Percentiles rank a stretch among this genome's conserved stretches.
phyloP scores from a whole-genome alignment of 331 rosid genomes.

The Stylosanthes scabra region DNA sequence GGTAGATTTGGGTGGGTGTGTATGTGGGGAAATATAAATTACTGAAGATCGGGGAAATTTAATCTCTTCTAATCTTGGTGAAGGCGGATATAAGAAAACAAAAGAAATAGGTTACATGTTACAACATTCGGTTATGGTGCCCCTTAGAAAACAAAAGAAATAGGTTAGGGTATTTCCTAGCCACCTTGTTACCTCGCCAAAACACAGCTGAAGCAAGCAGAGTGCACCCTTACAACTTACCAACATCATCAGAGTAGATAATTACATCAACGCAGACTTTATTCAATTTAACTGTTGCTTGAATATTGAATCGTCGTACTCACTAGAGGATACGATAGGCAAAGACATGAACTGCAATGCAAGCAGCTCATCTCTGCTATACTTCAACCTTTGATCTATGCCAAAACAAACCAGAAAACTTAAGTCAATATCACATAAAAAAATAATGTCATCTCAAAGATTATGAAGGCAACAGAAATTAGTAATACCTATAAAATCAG shows the following conservation, averaged over 20 bases:
- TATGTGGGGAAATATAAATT: no score
- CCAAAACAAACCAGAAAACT: conserved; percentile 40
- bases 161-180: no score
- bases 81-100: no score
- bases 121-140: no score
- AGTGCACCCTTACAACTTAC: not conserved
- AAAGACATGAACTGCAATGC: conserved; percentile 56
- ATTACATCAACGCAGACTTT: conserved; percentile 17
- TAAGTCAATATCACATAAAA: conserved; percentile 4
- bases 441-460: conserved; percentile 20
- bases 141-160: no score
- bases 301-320: conserved; percentile 26
- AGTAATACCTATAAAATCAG: conserved; percentile 64
- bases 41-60: no score
- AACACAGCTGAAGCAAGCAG: no score
- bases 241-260: not conserved
- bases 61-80: no score
- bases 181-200: no score
- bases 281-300: conserved; percentile 36
- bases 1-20: no score
- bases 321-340: conserved; percentile 42
- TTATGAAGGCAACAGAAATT: conserved; percentile 2
- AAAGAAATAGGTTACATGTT: no score
- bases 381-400: conserved; percentile 88
- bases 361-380: conserved; percentile 78